Evolutionary conservation across 1,284 basidiomycete genomes (phyloP).

Genomic region (Heterobasidion occidentale): DNA sequence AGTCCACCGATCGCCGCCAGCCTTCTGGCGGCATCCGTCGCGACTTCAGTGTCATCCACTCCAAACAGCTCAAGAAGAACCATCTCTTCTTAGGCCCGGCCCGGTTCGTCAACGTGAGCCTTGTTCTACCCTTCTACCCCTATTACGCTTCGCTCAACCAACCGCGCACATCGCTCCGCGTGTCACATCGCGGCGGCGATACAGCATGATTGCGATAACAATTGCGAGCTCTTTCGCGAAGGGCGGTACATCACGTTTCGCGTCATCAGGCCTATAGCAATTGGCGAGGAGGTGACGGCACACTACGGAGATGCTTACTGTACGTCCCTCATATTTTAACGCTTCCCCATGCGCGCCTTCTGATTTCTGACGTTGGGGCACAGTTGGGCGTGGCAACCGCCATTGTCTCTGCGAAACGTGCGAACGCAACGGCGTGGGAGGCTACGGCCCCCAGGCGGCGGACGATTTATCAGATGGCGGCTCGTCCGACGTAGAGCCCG

Average conservation of each 20-base stretch:
- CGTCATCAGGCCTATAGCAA: constrained; percentile 69
- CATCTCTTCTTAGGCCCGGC: constrained; percentile 90
- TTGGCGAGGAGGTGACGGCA: constrained; percentile 83
- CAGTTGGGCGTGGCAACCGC: constrained; percentile 80
- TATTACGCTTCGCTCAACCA: constrained; percentile 3
- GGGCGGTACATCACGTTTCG: constrained; percentile 87
- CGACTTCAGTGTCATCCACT: constrained; percentile 90
- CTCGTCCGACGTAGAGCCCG: constrained; percentile 19
- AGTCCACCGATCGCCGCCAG: constrained; percentile 52
- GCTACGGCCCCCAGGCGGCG: constrained; percentile 53
- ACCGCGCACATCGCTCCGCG: constrained; percentile 5
- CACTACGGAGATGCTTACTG: constrained; percentile 83
- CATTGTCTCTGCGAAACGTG: constrained; percentile 89
- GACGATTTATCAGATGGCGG: constrained; percentile 31
- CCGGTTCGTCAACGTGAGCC: constrained; percentile 85
- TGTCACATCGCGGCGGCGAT: neutral
- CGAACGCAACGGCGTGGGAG: constrained; percentile 69
- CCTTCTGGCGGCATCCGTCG: constrained; percentile 68
- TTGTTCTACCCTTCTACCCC: constrained; percentile 5
- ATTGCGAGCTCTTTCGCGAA: constrained; percentile 81
- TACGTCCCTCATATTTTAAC: constrained; percentile 29
- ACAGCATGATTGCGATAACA: constrained; percentile 88
- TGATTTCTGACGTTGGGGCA: neutral
- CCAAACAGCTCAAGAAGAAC: constrained; percentile 85
- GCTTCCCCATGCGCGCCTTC: constrained; percentile 1